These are phyloP conservation scores for Paulownia fortunei DNA, from an alignment of 257 asterid genomes.

Conservation along the genomic window DNA sequence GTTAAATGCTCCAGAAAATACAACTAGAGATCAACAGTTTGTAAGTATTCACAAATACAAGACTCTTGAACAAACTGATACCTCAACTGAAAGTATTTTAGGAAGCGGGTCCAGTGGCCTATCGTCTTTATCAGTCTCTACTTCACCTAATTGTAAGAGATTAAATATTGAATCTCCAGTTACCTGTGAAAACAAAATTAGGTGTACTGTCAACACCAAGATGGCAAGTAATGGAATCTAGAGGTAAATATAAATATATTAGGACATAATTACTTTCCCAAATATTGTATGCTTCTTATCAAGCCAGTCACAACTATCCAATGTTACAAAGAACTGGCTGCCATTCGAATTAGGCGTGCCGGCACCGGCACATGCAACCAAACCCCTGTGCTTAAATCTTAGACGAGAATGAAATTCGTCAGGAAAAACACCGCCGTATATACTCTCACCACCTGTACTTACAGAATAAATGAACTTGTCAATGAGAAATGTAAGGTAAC, in stretches of 20 bases:
- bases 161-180: constrained; percentile 93
- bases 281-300: constrained; percentile 96
- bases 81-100: constrained; percentile 89
- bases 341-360: constrained; percentile 85
- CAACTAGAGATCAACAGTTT: background rate
- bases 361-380: constrained; percentile 96
- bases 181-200: constrained; percentile 53
- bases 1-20: constrained; percentile 1
- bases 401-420: constrained; percentile 96
- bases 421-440: constrained; percentile 84
- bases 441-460: constrained; percentile 89
- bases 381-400: constrained; percentile 95
- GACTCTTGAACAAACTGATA: constrained; percentile 35
- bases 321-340: constrained; percentile 90
- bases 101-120: constrained; percentile 90
- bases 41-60: constrained; percentile 6
- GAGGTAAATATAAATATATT: constrained; percentile 16
- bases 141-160: constrained; percentile 77
- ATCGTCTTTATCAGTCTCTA: constrained; percentile 84
- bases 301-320: constrained; percentile 91
- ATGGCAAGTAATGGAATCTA: constrained; percentile 17
- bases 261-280: constrained; percentile 71
- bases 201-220: constrained; percentile 25
- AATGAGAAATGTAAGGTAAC: constrained; percentile 18
- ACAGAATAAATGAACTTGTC: constrained; percentile 18